phyloP scores from a whole-genome alignment of 2,329 filamentous ascomycete genomes.

The Trichoderma brevicompactum region DNA sequence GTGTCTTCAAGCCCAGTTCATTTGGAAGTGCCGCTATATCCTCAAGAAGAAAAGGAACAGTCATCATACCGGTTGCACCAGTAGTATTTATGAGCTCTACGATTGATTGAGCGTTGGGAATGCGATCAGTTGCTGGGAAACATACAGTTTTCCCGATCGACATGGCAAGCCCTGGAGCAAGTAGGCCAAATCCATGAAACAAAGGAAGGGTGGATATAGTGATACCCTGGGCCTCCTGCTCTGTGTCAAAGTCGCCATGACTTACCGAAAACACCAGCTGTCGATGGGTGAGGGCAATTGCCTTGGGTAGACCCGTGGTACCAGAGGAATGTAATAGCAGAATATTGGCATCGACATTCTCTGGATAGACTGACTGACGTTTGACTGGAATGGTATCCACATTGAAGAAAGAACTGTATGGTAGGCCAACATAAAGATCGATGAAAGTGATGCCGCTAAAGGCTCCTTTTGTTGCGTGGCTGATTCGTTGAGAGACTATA shows the following conservation, averaged over 20 bases:
- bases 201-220: slow-evolving; percentile 43
- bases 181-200: slow-evolving; percentile 43
- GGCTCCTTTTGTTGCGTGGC: neutral
- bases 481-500: slow-evolving; percentile 32
- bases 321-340: slow-evolving; percentile 2
- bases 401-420: neutral
- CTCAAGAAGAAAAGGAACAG: slow-evolving; percentile 43
- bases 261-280: slow-evolving; percentile 39
- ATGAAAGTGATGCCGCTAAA: slow-evolving; percentile 27
- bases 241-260: slow-evolving; percentile 36
- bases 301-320: slow-evolving; percentile 42
- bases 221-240: slow-evolving; percentile 32
- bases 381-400: neutral
- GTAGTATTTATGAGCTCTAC: slow-evolving; percentile 34
- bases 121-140: slow-evolving; percentile 37
- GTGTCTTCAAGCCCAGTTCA: slow-evolving; percentile 26
- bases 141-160: slow-evolving; percentile 38
- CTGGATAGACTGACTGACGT: neutral
- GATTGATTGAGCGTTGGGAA: slow-evolving; percentile 36
- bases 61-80: slow-evolving; percentile 39
- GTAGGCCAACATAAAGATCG: slow-evolving; percentile 6
- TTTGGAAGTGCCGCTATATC: slow-evolving; percentile 36
- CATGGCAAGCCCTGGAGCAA: slow-evolving; percentile 40
- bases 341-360: slow-evolving; percentile 31
- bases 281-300: slow-evolving; percentile 40